Conservation (phyloP, 1,284 basidiomycete genomes). For the Omphalotus olearius region DNA sequence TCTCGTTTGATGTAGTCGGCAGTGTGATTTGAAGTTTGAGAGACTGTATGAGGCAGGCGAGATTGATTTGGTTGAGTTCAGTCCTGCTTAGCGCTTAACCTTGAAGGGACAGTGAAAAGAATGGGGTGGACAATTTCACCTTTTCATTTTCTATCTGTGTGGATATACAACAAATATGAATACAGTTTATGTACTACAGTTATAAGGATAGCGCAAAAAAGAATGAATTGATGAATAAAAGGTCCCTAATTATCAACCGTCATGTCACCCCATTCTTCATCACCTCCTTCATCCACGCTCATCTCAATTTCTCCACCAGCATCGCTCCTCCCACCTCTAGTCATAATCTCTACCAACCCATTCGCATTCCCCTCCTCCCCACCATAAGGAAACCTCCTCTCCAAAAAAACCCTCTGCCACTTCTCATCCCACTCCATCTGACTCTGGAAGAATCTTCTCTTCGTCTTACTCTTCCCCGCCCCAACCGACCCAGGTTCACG, state of each 20-base stretch:
- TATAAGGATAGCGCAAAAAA: conserved; percentile 1
- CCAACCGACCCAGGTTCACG: no score
- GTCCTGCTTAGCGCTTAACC: neutral
- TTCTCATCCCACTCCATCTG: conserved; percentile 7
- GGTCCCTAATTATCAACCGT: conserved; percentile 12
- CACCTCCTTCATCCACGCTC: conserved; percentile 16
- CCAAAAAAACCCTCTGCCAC: conserved; percentile 3
- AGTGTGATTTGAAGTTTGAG: conserved; percentile 10
- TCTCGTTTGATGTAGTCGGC: conserved; percentile 2
- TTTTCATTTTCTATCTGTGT: no score
- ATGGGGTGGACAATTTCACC: neutral
- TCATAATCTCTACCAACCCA: conserved; percentile 21
- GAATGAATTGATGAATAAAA: neutral
- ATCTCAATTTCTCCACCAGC: no score
- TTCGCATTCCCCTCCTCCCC: neutral
- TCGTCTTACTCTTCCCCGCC: neutral
- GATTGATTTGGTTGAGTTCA: conserved; percentile 13
- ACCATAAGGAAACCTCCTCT: neutral
- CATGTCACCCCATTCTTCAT: conserved; percentile 27
- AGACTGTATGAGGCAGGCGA: conserved; percentile 13
- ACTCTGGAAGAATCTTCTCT: conserved; percentile 6
- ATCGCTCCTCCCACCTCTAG: conserved; percentile 23
- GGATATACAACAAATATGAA: neutral
- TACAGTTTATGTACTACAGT: conserved; percentile 2
- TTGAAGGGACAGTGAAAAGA: neutral